These are phyloP conservation scores for Thyridium curvatum DNA, from an alignment of 2,329 filamentous ascomycete genomes.

Conservation along the genomic window DNA sequence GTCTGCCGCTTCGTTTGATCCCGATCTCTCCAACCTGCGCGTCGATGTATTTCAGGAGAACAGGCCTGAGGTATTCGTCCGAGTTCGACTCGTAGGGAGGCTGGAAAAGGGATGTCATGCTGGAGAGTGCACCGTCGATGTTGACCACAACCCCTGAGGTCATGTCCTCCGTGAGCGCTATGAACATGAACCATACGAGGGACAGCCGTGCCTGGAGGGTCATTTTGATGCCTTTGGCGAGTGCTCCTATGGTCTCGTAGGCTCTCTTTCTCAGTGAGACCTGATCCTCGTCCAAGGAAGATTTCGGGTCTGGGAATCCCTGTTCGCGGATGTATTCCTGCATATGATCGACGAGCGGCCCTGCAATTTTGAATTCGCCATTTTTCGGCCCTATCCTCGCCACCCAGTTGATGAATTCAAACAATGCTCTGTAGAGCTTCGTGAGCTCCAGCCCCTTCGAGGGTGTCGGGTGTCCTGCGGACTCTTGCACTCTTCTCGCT, in stretches of 20 bases:
- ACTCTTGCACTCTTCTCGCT: conserved; percentile 7
- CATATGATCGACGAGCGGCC: conserved; percentile 61
- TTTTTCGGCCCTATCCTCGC: conserved; percentile 62
- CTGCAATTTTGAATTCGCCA: conserved; percentile 45
- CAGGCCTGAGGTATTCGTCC: conserved; percentile 33
- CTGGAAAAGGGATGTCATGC: conserved; percentile 48
- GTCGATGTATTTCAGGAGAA: conserved; percentile 65
- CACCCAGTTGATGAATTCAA: conserved; percentile 82
- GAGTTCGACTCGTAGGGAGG: conserved; percentile 11
- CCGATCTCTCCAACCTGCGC: conserved; percentile 35
- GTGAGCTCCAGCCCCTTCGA: conserved; percentile 64
- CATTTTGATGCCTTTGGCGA: conserved; percentile 60
- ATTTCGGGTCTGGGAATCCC: conserved; percentile 70
- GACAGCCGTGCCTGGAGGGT: conserved; percentile 39
- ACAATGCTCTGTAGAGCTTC: conserved; percentile 76
- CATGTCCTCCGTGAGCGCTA: conserved; percentile 73
- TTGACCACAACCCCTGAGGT: conserved; percentile 73
- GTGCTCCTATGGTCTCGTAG: conserved; percentile 84
- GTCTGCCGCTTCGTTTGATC: conserved; percentile 68
- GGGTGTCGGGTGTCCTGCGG: conserved; percentile 10
- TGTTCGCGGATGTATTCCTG: conserved; percentile 70
- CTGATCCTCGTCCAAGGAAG: conserved; percentile 43
- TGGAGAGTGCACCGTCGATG: conserved; percentile 83
- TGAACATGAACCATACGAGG: conserved; percentile 71
- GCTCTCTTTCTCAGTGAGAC: conserved; percentile 68